Conservation (phyloP, 2,329 filamentous ascomycete species). For the Podosphaera leucotricha region DNA sequence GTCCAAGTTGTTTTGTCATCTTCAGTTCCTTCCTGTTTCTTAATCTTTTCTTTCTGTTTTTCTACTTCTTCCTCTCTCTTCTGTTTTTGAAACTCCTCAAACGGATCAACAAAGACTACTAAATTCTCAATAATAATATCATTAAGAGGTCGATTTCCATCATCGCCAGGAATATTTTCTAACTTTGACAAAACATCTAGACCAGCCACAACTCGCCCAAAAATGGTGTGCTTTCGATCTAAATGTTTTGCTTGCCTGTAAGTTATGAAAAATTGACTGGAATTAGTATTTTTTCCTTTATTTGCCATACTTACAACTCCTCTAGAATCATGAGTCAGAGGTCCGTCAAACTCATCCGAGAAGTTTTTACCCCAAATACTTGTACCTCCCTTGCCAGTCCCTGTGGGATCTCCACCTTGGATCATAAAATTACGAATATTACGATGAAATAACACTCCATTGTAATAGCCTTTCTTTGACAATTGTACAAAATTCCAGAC, state of each 20-base stretch:
- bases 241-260: slow-evolving; percentile 71
- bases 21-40: slow-evolving; percentile 46
- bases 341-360: slow-evolving; percentile 77
- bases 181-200: slow-evolving; percentile 47
- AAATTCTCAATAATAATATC: slow-evolving; percentile 66
- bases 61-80: slow-evolving; percentile 38
- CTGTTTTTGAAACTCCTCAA: slow-evolving; percentile 73
- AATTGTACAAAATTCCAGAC: slow-evolving; percentile 94
- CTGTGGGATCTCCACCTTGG: slow-evolving; percentile 83
- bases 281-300: slow-evolving; percentile 96
- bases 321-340: slow-evolving; percentile 56
- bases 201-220: slow-evolving; percentile 63
- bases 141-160: slow-evolving; percentile 49
- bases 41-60: slow-evolving; percentile 35
- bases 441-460: slow-evolving; percentile 62
- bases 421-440: slow-evolving; percentile 97
- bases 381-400: slow-evolving; percentile 70
- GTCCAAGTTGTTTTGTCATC: slow-evolving; percentile 92
- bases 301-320: slow-evolving; percentile 89
- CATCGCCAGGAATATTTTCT: slow-evolving; percentile 54
- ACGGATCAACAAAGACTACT: slow-evolving; percentile 77
- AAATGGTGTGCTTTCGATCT: slow-evolving; percentile 92
- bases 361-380: slow-evolving; percentile 93
- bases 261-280: slow-evolving; percentile 80
- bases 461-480: slow-evolving; percentile 77